Base-by-base conservation (phyloP, 75 land plant genomes). In the Cunninghamia lanceolata region DNA sequence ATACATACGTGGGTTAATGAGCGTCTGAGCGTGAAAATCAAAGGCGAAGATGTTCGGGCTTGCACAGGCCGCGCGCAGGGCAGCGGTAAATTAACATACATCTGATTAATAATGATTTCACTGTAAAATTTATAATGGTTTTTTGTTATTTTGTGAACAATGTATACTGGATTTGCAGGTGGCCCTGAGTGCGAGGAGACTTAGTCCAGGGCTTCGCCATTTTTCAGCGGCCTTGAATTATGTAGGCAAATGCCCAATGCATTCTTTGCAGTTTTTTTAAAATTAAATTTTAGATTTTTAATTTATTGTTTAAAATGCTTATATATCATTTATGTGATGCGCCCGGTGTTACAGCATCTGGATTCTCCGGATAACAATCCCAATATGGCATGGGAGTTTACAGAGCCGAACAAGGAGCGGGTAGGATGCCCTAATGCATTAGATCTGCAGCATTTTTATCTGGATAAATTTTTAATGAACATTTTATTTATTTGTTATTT, bases 361-460 rank as follows among this genome's bases (percentile, higher is more conserved):
- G 94, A 96, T 86, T 88, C 93, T 32, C 94, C 98, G 9, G 99
- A 96, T 83, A 98, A 98, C 89, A 98, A 94, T 70, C 89, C 96
- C 3, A 93, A 95, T 77, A 71, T 93, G 85, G 88, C 90, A 9
- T 98, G 96, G 95, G 94, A 98, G 76, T 98, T 98, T 91, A 86
- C 90, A 9, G 87, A 89, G 14, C 88, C 89, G 19, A 98, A 96
- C 82, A 93, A 89, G 86, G 92, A 88, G 40, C 93, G 84, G 93
- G 99, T 98, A 84, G 81, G n/a, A 43, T 43, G 47, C 13, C 82
- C 21, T 28, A 43, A 10, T 79, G 21, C n/a, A 79, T 43, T 43
- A 79, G 82, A 79, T 79, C 46, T 38, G 25, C 21, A 38, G 40
- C 7, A 8, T 63, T 63, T 63, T 21, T 63, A 25, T 21, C 68